Base-by-base conservation (phyloP, 1,284 basidiomycete genomes). In the Caloboletus inedulis region DNA sequence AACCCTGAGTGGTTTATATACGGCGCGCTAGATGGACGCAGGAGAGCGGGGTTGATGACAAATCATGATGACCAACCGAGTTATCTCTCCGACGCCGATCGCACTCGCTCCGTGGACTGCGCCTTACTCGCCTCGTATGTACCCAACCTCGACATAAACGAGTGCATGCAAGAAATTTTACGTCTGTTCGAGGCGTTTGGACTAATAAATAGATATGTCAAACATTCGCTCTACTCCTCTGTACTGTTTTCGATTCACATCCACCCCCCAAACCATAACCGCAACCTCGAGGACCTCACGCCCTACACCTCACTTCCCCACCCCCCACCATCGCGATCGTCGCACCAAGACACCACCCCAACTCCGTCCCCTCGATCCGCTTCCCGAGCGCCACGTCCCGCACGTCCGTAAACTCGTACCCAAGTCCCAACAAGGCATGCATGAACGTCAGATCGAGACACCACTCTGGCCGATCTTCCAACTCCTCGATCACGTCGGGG, bases 401-500 rank as follows among this genome's bases (percentile, higher is more conserved):
- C 35, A 74, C 76, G 36, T 81, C 83, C 21, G 71, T 75, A 66
- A 96, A 85, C 75, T 94, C 93, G 71, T 95, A 92, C 43, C 91
- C 85, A 0, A 95, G 76, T 52, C 87, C 79, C 48, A 99, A 72
- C 55, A 99, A 71, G 34, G 83, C 87, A 66, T 97, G 85, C 92
- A 96, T 94, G 70, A 95, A 99, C 33, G 93, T 98, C 65, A 98
- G 71, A 72, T 99, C 96, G 43, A 98, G 79, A 71, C 96, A 99
- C 75, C 88, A 93, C 74, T 98, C 96, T 0, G 96, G 94, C 10
- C 94, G 77, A 50, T 79, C 91, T 48, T 84, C 75, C 12, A 98
- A 76, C 66, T 97, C 94, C 0, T 73, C 77, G 72, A 95, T 81
- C 19, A 90, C 78, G 8, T 66, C 74, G 5, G 69, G 49, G 60